A percentile compares a stretch with the other conserved stretches of the same genome.
These are phyloP conservation scores for Phytophthora syringae DNA, from an alignment of 352 stramenopile species.

Conservation along the genomic window DNA sequence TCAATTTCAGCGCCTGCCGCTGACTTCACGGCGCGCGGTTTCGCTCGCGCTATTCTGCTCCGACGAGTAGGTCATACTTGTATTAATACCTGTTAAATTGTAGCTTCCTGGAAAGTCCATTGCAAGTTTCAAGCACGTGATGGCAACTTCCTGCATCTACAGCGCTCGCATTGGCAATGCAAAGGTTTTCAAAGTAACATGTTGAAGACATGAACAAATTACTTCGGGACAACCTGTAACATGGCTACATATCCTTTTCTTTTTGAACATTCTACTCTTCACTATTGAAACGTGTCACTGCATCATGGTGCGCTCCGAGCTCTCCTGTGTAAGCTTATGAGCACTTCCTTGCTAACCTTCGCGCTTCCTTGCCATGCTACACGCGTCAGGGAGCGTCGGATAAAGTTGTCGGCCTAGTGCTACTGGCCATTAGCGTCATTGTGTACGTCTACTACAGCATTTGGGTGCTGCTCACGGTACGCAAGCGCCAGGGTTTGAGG, in stretches of 20 bases:
- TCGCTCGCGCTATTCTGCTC: no score
- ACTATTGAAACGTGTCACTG: conserved; percentile 17
- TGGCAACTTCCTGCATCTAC: no score
- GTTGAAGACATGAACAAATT: no score
- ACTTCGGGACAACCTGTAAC: background rate
- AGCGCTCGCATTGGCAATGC: no score
- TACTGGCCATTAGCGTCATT: conserved; percentile 82
- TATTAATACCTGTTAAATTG: no score
- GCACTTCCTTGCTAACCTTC: background rate
- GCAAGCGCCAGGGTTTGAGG: background rate
- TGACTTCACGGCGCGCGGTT: no score
- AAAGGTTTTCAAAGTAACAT: no score
- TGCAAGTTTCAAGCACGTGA: no score
- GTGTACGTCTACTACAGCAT: conserved; percentile 93
- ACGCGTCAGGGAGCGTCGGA: conserved; percentile 66
- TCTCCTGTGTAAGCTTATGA: background rate
- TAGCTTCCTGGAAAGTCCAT: no score
- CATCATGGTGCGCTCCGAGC: conserved; percentile 17
- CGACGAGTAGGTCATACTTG: no score
- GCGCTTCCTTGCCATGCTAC: background rate
- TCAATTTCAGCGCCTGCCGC: no score
- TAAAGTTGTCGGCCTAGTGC: conserved; percentile 74
- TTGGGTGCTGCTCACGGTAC: conserved; percentile 91
- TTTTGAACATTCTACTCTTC: conserved; percentile 8
- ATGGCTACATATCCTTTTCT: conserved; percentile 8